A percentile compares a stretch with the other conserved stretches of the same genome.
These are phyloP conservation scores for Beauveria scarabaeidicola DNA, from an alignment of 2,329 filamentous ascomycete species.

Conservation along the genomic window DNA sequence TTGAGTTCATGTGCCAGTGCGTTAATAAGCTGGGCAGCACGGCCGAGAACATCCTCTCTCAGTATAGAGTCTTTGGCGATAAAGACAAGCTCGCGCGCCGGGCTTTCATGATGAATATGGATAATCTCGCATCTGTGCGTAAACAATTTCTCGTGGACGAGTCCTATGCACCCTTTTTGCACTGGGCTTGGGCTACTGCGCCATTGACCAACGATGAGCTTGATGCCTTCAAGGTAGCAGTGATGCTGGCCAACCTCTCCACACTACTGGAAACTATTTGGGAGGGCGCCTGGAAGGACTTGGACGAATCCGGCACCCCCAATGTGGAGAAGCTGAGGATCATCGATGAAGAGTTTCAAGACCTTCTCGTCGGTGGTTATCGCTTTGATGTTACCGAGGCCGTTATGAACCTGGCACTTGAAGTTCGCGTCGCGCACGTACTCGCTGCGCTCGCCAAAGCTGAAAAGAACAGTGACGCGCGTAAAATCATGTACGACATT, in stretches of 20 bases:
- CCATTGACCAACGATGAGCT: not conserved
- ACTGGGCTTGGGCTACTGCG: not conserved
- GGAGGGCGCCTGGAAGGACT: not conserved
- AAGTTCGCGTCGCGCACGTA: not conserved
- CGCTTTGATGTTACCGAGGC: not conserved
- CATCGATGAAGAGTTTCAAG: not conserved
- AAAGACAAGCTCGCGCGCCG: not conserved
- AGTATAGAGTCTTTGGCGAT: not conserved
- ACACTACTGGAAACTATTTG: not conserved
- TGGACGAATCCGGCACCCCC: not conserved
- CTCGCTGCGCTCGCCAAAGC: not conserved
- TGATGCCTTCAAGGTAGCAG: not conserved
- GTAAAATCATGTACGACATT: not conserved
- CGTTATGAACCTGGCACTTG: not conserved
- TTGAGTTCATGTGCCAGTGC: not conserved
- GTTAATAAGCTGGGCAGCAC: not conserved
- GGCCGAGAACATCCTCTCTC: not conserved
- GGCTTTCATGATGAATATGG: not conserved
- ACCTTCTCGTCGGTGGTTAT: not conserved
- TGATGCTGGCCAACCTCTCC: not conserved
- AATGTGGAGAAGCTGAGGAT: not conserved
- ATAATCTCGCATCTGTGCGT: not conserved
- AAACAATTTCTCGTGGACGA: not conserved
- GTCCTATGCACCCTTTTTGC: not conserved
- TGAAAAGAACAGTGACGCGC: not conserved